Percentiles rank a stretch among this genome's conserved stretches.
phyloP scores from a whole-genome alignment of 108 stramenopile species.

The Thalassiosira profunda region DNA sequence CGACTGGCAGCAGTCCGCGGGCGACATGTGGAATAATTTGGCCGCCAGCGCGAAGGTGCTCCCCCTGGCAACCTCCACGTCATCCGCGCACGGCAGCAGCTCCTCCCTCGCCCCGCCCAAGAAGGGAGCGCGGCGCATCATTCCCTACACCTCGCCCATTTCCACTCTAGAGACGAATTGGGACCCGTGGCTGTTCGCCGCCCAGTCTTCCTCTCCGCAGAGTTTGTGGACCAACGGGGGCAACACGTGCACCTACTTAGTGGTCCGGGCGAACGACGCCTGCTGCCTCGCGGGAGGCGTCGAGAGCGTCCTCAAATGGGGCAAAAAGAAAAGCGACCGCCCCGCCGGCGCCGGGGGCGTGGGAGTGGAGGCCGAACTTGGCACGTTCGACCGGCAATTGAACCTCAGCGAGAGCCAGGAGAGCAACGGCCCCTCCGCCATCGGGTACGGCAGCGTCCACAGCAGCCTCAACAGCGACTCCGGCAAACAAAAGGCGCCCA shows the following conservation, averaged over 20 bases:
- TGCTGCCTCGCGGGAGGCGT: slow-evolving; percentile 68
- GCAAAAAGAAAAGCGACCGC: neutral
- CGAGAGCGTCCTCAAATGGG: slow-evolving; percentile 62
- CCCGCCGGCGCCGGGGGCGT: neutral
- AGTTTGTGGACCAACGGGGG: slow-evolving; percentile 43
- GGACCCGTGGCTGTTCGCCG: slow-evolving; percentile 25
- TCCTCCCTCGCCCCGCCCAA: no score
- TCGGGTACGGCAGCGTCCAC: neutral
- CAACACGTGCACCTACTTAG: slow-evolving; percentile 44
- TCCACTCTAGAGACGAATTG: slow-evolving; percentile 54
- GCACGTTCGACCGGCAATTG: slow-evolving; percentile 7
- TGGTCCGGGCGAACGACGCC: slow-evolving; percentile 50
- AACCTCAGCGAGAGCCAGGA: slow-evolving; percentile 44
- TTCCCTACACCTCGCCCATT: slow-evolving; percentile 38
- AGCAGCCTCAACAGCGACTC: no score
- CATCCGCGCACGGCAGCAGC: no score
- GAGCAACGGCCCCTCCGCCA: neutral
- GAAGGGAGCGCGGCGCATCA: no score
- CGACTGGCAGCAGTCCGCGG: no score
- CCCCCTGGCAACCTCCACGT: no score
- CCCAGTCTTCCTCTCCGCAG: slow-evolving; percentile 25
- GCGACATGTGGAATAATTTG: no score
- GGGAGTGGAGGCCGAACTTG: neutral
- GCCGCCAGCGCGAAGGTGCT: no score
- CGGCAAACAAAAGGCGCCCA: no score